Evolutionary conservation across 2,329 filamentous ascomycete species (phyloP), one percentile per base, ranked within the genome.

Genomic region (Thelonectria rubi): DNA sequence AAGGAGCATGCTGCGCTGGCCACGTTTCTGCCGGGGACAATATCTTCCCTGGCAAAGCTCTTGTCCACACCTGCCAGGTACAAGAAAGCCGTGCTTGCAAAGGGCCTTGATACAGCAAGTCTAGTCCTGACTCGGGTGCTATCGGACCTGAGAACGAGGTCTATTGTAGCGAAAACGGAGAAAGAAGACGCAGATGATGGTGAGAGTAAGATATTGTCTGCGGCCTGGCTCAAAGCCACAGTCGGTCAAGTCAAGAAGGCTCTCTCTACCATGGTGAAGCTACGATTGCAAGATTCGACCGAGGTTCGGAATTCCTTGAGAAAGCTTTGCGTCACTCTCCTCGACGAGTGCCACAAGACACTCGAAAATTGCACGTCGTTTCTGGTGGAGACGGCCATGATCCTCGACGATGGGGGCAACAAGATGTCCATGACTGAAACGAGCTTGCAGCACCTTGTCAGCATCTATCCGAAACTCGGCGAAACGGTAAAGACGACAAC

Each of bases 21-120:
- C 10, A 94, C 87, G 63, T 95, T 99, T 71, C 82, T 98, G 43
- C 95, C 96, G 0, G 93, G 94, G 10, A 92, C 92, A 0, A 86
- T 97, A 0, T 98, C 95, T 3, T 87, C 88, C 1, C 79, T 99
- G 21, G 89, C 91, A 2, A 94, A 90, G 70, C 80, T 93, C 0
- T 78, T 97, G 52, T 89, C 91, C 5, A 87, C 88, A 1, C 91
- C 89, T 0, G 86, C 85, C 42, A 83, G 84, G 11, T 78, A 81
- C 46, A 87, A 84, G 68, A 76, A 75, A 1, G 75, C 83, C 42
- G 84, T 96, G 0, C 79, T 98, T 7, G 79, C 88, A 21, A 79
- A 79, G 57, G 86, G 86, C 17, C 73, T 96, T 8, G 78, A 85
- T 8, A 81, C 87, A 0, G 77, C 95, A 11, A 82, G 80, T 40